Evolutionary conservation across 345 rosid genomes (phyloP), one percentile per base, ranked within the genome.

Genomic region (Kandelia obovata): DNA sequence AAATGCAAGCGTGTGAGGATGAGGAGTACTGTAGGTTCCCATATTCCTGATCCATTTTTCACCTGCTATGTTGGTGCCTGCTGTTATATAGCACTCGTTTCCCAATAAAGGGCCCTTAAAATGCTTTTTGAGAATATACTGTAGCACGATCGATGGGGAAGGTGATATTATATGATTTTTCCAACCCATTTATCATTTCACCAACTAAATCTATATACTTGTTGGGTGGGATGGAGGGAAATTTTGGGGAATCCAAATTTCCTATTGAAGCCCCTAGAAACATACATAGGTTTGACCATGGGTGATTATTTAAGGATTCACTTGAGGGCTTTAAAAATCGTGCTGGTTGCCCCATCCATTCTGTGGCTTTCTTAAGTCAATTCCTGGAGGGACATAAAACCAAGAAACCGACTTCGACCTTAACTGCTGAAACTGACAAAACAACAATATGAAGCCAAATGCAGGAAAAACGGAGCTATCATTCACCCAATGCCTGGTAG

Each of bases 401-500:
- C 39, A 63, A 77, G 62, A 72, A 65, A 57, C 66, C 34, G 75
- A 71, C 39, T 49, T 59, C 76, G 49, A 62, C 27, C 65, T 60
- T 78, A 79, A 79, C 84, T 56, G 80, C 72, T 61, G 75, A 81
- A 79, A 75, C 72, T 25, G 80, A 83, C 83, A 69, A 63, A 52
- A 26, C 79, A 81, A 79, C 80, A 52, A 79, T 26, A 64, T 60
- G 28, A 65, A 58, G 31, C 67, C 31, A 35, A 69, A 49, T 67
- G 16, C 27, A 49, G 53, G n/a, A 53, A 69, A 32, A 67, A 53
- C 4, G 35, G 61, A 60, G 62, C 59, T 53, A 21, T 56, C 26
- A 30, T 52, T 52, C 74, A 27, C 26, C 43, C 53, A 25, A 32
- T 34, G 8, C 39, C 15, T 26, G 7, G 10, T 49, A 32, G 52